These are phyloP conservation scores for Arthrobotrys musiformis DNA, from an alignment of 2,329 filamentous ascomycete genomes.

Conservation along the genomic window DNA sequence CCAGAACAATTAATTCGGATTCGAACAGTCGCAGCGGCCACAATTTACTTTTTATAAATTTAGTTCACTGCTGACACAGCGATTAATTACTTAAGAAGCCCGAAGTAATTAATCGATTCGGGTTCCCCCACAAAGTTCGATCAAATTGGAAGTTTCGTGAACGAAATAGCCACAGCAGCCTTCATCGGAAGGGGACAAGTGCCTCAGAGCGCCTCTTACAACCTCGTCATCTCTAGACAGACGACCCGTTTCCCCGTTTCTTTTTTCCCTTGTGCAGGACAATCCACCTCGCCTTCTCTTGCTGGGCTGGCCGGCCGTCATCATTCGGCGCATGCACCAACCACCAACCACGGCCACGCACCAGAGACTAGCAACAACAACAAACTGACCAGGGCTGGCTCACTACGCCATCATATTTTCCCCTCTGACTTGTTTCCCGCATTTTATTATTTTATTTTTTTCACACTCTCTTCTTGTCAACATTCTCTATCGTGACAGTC, in stretches of 20 bases:
- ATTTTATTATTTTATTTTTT: constrained; percentile 51
- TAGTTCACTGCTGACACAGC: background rate
- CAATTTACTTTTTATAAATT: too few relatives aligned
- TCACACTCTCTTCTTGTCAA: constrained; percentile 44
- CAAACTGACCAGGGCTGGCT: constrained; percentile 23
- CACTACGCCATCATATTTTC: constrained; percentile 56
- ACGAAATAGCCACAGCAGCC: constrained; percentile 42
- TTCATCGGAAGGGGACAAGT: constrained; percentile 31
- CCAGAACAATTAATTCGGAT: too few relatives aligned
- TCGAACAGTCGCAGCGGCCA: too few relatives aligned
- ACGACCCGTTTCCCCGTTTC: constrained; percentile 53
- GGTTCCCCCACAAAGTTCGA: background rate
- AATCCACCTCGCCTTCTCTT: constrained; percentile 26
- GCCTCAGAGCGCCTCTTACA: constrained; percentile 37
- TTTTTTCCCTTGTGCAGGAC: constrained; percentile 13
- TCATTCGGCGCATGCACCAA: constrained; percentile 53
- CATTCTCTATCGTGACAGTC: constrained; percentile 34
- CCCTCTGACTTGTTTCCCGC: constrained; percentile 52
- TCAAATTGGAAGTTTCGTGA: constrained; percentile 22
- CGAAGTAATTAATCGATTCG: background rate
- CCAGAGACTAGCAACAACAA: constrained; percentile 34
- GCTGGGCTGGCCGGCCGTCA: constrained; percentile 50
- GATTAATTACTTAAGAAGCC: too few relatives aligned
- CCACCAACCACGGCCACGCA: constrained; percentile 54
- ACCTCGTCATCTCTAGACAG: constrained; percentile 48